Evolutionary conservation across 2,329 filamentous ascomycete genomes (phyloP).

Genomic region (Fonsecaea nubica): DNA sequence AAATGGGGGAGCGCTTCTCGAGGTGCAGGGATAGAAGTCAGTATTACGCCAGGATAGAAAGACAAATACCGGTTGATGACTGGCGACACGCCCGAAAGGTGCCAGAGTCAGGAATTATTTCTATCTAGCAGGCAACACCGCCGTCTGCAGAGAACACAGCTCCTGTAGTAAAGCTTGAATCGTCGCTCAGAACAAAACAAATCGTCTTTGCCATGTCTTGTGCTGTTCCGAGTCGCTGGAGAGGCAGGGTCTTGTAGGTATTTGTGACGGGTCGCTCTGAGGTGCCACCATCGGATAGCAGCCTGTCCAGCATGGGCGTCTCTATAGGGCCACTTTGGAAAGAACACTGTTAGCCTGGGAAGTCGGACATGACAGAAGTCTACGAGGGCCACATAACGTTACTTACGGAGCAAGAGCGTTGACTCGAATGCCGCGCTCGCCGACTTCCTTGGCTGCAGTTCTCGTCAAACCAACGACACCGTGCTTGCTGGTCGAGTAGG

Average conservation of each 20-base stretch:
- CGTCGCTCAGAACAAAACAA: constrained; percentile 55
- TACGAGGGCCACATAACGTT: background rate
- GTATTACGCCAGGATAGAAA: background rate
- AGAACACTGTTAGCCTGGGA: constrained; percentile 4
- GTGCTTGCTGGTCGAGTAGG: constrained; percentile 54
- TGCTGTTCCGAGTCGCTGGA: constrained; percentile 60
- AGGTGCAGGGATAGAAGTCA: constrained; percentile 12
- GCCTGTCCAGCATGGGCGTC: constrained; percentile 30
- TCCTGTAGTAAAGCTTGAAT: constrained; percentile 52
- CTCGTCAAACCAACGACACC: constrained; percentile 55
- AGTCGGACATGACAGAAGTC: background rate
- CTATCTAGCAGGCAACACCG: constrained; percentile 40
- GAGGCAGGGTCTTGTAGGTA: constrained; percentile 32
- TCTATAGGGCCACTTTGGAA: constrained; percentile 29
- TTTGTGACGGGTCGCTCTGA: constrained; percentile 24
- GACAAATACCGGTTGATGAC: background rate
- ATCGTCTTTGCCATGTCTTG: constrained; percentile 54
- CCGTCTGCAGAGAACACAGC: constrained; percentile 56
- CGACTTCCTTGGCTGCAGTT: constrained; percentile 46
- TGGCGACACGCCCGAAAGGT: background rate
- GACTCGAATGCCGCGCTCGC: constrained; percentile 45
- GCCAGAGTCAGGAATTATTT: background rate
- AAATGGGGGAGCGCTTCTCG: constrained; percentile 21
- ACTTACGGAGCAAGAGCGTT: constrained; percentile 46
- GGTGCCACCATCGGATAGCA: constrained; percentile 15